Conservation (phyloP, 441 rosid genomes). For the Biscutella laevigata region DNA sequence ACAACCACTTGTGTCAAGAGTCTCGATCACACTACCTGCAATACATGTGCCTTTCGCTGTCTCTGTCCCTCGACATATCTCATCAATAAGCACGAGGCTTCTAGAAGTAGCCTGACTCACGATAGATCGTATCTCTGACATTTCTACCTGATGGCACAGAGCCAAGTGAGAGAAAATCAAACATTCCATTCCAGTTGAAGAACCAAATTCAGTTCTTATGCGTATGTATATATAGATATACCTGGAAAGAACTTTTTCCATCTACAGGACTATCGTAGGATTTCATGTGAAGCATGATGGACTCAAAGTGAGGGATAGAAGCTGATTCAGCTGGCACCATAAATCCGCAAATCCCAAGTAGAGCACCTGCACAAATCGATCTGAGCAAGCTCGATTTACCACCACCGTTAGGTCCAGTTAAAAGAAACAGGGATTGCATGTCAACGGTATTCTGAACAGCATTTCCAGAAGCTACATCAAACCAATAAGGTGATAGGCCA, state of each 20-base stretch:
- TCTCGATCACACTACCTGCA: slow-evolving; percentile 89
- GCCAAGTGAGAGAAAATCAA: slow-evolving; percentile 5
- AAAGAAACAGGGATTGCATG: slow-evolving; percentile 75
- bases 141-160: slow-evolving; percentile 64
- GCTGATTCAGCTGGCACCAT: slow-evolving; percentile 97
- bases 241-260: slow-evolving; percentile 98
- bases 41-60: slow-evolving; percentile 95
- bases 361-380: slow-evolving; percentile 82
- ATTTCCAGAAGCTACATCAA: slow-evolving; percentile 77
- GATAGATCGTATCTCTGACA: slow-evolving; percentile 86
- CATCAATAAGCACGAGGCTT: slow-evolving; percentile 92
- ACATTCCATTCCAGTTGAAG: neutral
- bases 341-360: slow-evolving; percentile 91
- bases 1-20: slow-evolving; percentile 73
- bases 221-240: slow-evolving; percentile 9
- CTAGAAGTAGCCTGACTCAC: slow-evolving; percentile 61
- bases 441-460: slow-evolving; percentile 74
- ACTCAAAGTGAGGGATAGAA: slow-evolving; percentile 71
- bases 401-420: slow-evolving; percentile 98
- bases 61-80: slow-evolving; percentile 98
- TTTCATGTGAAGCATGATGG: slow-evolving; percentile 98
- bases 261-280: slow-evolving; percentile 97
- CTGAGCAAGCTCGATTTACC: slow-evolving; percentile 98
- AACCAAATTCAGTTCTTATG: neutral
- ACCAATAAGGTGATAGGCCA: slow-evolving; percentile 92